Evolutionary conservation across 768 basidiomycete species (phyloP).

Genomic region (Calocera cornea): DNA sequence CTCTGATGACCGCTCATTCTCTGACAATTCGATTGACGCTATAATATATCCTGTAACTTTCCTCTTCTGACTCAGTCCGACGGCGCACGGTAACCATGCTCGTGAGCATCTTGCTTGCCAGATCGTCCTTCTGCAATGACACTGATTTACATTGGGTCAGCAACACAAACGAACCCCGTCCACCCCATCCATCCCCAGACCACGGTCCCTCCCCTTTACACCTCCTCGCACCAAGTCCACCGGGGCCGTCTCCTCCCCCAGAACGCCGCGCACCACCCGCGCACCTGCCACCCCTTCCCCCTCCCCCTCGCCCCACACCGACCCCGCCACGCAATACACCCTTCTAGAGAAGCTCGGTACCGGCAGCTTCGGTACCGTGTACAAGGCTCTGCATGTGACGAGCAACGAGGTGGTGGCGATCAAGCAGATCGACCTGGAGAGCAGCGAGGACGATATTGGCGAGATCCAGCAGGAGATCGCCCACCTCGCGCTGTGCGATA

Average conservation of each 20-base stretch:
- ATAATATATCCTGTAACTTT: too few species aligned
- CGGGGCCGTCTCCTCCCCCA: not conserved
- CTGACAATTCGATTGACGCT: too few species aligned
- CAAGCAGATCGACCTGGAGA: constrained; percentile 97
- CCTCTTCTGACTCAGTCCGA: too few species aligned
- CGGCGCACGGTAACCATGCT: not conserved
- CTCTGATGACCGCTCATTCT: too few species aligned
- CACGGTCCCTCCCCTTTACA: not conserved
- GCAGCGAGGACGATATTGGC: constrained; percentile 95
- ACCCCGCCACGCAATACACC: constrained; percentile 82
- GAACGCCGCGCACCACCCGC: too few species aligned
- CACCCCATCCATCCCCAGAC: not conserved
- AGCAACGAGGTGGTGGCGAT: constrained; percentile 92
- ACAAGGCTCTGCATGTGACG: constrained; percentile 93
- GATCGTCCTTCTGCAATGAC: not conserved
- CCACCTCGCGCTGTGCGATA: constrained; percentile 88
- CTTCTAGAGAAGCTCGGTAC: constrained; percentile 93
- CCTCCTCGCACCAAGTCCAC: not conserved
- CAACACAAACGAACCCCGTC: not conserved
- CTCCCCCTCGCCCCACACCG: constrained; percentile 27
- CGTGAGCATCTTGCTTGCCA: not conserved
- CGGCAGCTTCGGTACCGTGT: constrained; percentile 92
- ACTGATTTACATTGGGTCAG: not conserved
- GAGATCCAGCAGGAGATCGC: constrained; percentile 99
- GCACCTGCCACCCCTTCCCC: not conserved